phyloP scores from a whole-genome alignment of 129 eudicot genomes.

The carrot (Daucus carota) region DH1_v3.0 NC_030385.2:43515001-43515500 shows the following conservation, averaged over 20 bases:
- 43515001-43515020: constrained; percentile 89
- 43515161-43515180: constrained; percentile 75
- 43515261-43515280: background rate
- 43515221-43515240: constrained; percentile 59
- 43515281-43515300: background rate
- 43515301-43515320: background rate
- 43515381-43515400: constrained; percentile 93
- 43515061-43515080: background rate
- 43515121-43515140: constrained; percentile 85
- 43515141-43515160: constrained; percentile 70
- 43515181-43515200: constrained; percentile 84
- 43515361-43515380: constrained; percentile 52
- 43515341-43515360: constrained; percentile 78
- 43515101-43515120: background rate
- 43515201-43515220: constrained; percentile 60
- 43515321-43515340: background rate
- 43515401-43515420: constrained; percentile 35
- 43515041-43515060: constrained; percentile 1
- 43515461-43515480: background rate
- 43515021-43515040: constrained; percentile 75
- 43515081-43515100: background rate
- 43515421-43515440: background rate
- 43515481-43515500: constrained; percentile 20
- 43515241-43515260: constrained; percentile 35
- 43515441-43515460: background rate